Conservation (phyloP, 1,139 yeast species). For the Petasospora rhodanensis region DNA sequence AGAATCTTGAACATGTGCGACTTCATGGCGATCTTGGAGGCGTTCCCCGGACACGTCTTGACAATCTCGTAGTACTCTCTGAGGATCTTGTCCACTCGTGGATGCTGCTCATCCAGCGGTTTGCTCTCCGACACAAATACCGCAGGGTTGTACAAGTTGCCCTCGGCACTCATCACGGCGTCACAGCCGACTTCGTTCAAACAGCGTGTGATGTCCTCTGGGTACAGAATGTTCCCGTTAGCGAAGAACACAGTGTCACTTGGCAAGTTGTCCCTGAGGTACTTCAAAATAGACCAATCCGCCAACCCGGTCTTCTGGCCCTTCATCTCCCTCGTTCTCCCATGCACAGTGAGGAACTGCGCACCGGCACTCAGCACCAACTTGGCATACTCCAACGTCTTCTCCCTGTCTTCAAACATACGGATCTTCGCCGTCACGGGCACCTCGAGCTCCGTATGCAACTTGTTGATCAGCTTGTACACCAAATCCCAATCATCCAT, state of each 20-base stretch:
- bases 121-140: slow-evolving; percentile 44
- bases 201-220: slow-evolving; percentile 74
- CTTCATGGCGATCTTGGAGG: slow-evolving; percentile 81
- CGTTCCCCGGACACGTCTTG: slow-evolving; percentile 58
- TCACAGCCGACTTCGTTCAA: slow-evolving; percentile 62
- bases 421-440: slow-evolving; percentile 97
- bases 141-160: slow-evolving; percentile 90
- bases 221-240: slow-evolving; percentile 87
- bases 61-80: slow-evolving; percentile 89
- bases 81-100: slow-evolving; percentile 77
- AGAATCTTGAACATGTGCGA: slow-evolving; percentile 87
- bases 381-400: slow-evolving; percentile 80
- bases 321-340: slow-evolving; percentile 94
- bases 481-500: slow-evolving; percentile 97
- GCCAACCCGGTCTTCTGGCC: slow-evolving; percentile 96
- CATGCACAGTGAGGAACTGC: slow-evolving; percentile 90
- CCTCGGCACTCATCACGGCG: slow-evolving; percentile 98
- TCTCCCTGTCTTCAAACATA: slow-evolving; percentile 80
- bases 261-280: slow-evolving; percentile 76
- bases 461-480: slow-evolving; percentile 59
- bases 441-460: slow-evolving; percentile 68
- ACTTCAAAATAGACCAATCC: slow-evolving; percentile 79
- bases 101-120: slow-evolving; percentile 64
- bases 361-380: slow-evolving; percentile 96
- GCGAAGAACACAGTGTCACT: slow-evolving; percentile 83